A percentile compares a stretch with the other conserved stretches of the same genome.
Evolutionary conservation across 345 rosid species (phyloP).

Genomic region (Citrus maxima): DNA sequence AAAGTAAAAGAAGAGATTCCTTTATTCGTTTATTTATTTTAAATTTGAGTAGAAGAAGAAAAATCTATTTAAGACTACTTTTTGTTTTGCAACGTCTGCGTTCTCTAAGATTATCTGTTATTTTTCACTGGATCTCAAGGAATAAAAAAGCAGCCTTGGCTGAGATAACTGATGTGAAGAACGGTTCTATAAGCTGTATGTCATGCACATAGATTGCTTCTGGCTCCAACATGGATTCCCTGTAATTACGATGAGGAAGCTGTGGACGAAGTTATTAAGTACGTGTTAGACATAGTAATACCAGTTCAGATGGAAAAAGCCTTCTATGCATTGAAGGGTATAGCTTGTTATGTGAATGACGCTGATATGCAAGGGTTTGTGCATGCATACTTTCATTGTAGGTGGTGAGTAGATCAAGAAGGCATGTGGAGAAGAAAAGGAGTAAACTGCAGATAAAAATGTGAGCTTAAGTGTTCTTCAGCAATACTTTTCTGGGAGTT

Average conservation of each 20-base stretch:
- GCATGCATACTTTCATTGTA: slow-evolving; percentile 54
- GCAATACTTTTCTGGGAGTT: slow-evolving; percentile 83
- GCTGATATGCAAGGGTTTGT: slow-evolving; percentile 42
- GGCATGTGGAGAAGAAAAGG: slow-evolving; percentile 48
- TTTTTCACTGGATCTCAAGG: slow-evolving; percentile 61
- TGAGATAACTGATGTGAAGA: slow-evolving; percentile 57
- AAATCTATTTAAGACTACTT: neutral
- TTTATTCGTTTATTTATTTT: neutral
- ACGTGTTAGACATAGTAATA: slow-evolving; percentile 37
- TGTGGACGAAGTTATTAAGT: slow-evolving; percentile 39
- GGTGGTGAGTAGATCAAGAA: slow-evolving; percentile 40
- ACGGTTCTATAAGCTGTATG: slow-evolving; percentile 62
- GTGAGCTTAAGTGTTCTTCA: slow-evolving; percentile 81
- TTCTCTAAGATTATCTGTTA: slow-evolving; percentile 14
- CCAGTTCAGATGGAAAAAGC: slow-evolving; percentile 29
- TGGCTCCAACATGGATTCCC: slow-evolving; percentile 91
- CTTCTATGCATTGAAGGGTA: slow-evolving; percentile 60
- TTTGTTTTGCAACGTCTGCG: neutral
- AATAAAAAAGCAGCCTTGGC: slow-evolving; percentile 65
- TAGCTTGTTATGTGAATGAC: slow-evolving; percentile 73
- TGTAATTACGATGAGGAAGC: slow-evolving; percentile 45
- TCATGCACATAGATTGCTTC: slow-evolving; percentile 74
- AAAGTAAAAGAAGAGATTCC: neutral
- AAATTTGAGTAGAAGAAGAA: neutral
- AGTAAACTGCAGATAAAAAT: slow-evolving; percentile 59